These are phyloP conservation scores for Backusella tarrabulga DNA, from an alignment of 192 early-diverging fungal genomes.

Conservation along the genomic window DNA sequence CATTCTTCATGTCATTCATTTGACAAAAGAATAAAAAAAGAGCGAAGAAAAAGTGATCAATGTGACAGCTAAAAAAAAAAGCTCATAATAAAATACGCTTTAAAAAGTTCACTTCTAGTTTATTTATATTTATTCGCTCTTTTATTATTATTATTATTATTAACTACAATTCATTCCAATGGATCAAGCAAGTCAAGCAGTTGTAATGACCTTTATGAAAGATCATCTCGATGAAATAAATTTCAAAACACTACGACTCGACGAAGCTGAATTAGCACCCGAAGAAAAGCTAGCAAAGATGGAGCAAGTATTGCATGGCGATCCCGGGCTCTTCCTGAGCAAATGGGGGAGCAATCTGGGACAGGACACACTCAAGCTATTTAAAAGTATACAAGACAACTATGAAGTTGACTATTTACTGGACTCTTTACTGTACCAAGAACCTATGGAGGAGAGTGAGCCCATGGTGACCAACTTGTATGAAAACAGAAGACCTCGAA, in stretches of 20 bases:
- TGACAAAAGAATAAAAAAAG: not conserved
- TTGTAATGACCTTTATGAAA: constrained; percentile 22
- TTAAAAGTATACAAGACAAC: constrained; percentile 30
- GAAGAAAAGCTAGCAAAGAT: constrained; percentile 33
- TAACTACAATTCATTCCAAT: not conserved
- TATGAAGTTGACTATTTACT: constrained; percentile 43
- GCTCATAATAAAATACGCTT: not conserved
- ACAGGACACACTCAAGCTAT: constrained; percentile 20
- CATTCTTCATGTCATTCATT: constrained; percentile 9
- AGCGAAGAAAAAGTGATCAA: not conserved
- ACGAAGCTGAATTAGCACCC: constrained; percentile 26
- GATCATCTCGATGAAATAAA: constrained; percentile 27
- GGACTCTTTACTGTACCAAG: constrained; percentile 16
- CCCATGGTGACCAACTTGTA: not conserved
- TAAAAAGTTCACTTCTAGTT: not conserved
- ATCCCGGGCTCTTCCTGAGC: constrained; percentile 41
- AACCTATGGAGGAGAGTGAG: not conserved
- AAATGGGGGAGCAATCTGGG: constrained; percentile 40
- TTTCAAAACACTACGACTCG: constrained; percentile 34
- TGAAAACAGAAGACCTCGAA: not conserved
- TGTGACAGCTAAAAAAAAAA: constrained; percentile 5
- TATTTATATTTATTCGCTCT: not conserved
- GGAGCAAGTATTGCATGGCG: constrained; percentile 17
- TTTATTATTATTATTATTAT: not conserved
- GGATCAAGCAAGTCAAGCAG: not conserved